These are phyloP conservation scores for Lactifluus piperatus DNA, from an alignment of 768 basidiomycete genomes.

Conservation along the genomic window DNA sequence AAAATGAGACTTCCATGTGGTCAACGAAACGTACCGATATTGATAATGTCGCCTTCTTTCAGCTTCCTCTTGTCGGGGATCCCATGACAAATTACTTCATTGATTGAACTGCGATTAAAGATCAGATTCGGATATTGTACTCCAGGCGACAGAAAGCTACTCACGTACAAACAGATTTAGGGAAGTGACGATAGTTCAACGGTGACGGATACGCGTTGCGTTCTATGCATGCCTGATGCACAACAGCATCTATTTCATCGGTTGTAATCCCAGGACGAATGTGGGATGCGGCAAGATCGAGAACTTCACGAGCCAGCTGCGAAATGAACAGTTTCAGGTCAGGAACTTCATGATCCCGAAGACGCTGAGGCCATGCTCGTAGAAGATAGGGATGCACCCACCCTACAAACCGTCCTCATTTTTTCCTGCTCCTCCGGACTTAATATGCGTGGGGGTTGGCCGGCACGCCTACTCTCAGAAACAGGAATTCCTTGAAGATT, in stretches of 20 bases:
- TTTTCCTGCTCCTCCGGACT: constrained; percentile 72
- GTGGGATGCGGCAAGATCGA: constrained; percentile 83
- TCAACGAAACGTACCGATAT: constrained; percentile 54
- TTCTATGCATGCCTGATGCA: constrained; percentile 87
- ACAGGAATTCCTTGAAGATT: constrained; percentile 43
- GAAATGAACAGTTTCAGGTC: constrained; percentile 2
- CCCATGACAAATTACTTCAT: constrained; percentile 96
- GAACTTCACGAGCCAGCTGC: constrained; percentile 84
- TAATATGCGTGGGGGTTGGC: constrained; percentile 59
- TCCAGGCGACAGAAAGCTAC: constrained; percentile 27
- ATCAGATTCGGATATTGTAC: neutral
- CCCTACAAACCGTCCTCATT: constrained; percentile 81
- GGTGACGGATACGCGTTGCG: constrained; percentile 91
- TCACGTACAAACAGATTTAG: constrained; percentile 95
- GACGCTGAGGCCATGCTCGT: neutral
- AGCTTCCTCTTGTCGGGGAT: constrained; percentile 83
- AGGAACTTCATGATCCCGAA: constrained; percentile 6
- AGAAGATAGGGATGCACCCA: constrained; percentile 28
- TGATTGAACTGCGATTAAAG: constrained; percentile 57
- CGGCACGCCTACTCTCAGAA: constrained; percentile 47
- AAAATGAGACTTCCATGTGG: constrained; percentile 4
- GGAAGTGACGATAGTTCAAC: constrained; percentile 82
- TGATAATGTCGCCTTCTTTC: constrained; percentile 91
- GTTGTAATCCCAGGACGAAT: constrained; percentile 91
- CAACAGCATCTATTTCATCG: constrained; percentile 88